Evolutionary conservation across 2,329 filamentous ascomycete species (phyloP), one percentile per base, ranked within the genome.

Genomic region (Fusarium praegraminearum): DNA sequence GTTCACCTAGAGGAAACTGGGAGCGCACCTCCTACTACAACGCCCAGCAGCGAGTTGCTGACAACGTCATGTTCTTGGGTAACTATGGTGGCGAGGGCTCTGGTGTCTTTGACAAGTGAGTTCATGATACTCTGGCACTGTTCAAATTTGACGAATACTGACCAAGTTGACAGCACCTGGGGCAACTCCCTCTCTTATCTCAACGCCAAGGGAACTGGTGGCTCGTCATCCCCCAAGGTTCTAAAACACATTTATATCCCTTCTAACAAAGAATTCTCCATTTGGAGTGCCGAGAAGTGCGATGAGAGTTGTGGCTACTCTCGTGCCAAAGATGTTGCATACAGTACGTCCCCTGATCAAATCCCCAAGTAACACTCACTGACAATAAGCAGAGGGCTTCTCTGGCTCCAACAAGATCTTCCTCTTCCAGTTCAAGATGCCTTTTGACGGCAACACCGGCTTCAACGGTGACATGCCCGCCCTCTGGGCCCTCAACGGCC

Each of bases 351-450:
- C 30, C 13, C 12, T 30, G 12, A 10, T 5, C 13, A 35, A n/a
- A 4, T 8, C 15, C 12, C 7, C 8, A 26, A 12, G 43, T 20
- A 15, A 16, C 30, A 47, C 13, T 20, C 24, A 20, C 65, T 73
- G 57, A 67, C 46, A 22, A 20, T 20, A 3, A 40, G 45, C 69
- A 91, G 87, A 93, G 80, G 92, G 91, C 64, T 94, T 93, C 80
- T 85, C 81, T 40, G 91, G 91, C 51, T 83, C 85, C 32, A 86
- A 89, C 73, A 93, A 93, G 81, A 83, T 91, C 56, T 93, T 94
- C 81, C 83, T 94, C 67, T 85, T 92, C 72, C 86, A 93, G 73
- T 92, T 94, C 78, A 82, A 83, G 57, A 94, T 94, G 92, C 91
- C 91, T 11, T 75, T 84, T 49, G 86, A 87, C 60, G 85, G 85